Conservation (phyloP, 768 basidiomycete species). For the Boletales sp. region DNA sequence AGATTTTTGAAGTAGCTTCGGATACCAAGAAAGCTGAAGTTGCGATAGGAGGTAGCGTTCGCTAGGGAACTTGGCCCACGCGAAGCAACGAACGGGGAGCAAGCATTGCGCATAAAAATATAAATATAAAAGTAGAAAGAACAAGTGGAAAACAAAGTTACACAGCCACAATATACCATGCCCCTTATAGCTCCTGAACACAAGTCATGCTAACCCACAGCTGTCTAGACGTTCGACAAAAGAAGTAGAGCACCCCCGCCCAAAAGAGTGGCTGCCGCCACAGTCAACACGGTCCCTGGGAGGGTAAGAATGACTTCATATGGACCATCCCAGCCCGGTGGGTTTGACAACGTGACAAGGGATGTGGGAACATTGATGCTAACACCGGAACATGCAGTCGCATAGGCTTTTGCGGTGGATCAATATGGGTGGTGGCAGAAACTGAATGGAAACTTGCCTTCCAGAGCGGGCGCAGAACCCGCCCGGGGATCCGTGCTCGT, state of each 20-base stretch:
- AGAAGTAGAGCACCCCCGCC: constrained; percentile 47
- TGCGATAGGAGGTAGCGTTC: constrained; percentile 3
- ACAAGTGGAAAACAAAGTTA: neutral
- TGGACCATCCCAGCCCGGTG: constrained; percentile 61
- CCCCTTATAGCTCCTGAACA: no score
- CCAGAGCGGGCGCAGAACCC: constrained; percentile 58
- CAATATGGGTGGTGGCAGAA: constrained; percentile 1
- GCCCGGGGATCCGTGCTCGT: constrained; percentile 48
- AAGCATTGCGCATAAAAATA: constrained; percentile 13
- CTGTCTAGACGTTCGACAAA: constrained; percentile 48
- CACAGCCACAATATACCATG: constrained; percentile 15
- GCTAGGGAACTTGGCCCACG: constrained; percentile 4
- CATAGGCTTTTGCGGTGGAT: constrained; percentile 45
- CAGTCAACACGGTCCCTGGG: constrained; percentile 42
- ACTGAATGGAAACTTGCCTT: constrained; percentile 37
- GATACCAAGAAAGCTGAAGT: constrained; percentile 30
- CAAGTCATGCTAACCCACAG: no score
- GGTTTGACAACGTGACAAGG: constrained; percentile 41
- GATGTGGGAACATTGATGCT: constrained; percentile 39
- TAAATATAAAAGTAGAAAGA: neutral
- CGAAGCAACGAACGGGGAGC: constrained; percentile 4
- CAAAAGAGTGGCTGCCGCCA: constrained; percentile 43
- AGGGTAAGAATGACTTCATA: constrained; percentile 43
- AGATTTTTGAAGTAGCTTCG: constrained; percentile 26
- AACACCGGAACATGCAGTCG: constrained; percentile 39